Conservation (phyloP, 345 rosid genomes). For the Mercurialis annua region DNA sequence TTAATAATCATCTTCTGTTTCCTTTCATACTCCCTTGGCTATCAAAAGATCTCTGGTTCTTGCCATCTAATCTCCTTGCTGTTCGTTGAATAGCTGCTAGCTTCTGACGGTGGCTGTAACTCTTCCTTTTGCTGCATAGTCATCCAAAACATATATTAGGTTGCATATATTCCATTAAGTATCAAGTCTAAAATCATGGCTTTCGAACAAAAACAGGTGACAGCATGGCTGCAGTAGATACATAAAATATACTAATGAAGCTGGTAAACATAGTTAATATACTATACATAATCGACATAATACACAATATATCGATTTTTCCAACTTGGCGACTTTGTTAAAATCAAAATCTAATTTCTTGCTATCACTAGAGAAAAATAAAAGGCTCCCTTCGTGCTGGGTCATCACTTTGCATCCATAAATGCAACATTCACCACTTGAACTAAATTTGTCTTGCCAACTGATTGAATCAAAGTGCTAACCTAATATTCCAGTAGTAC, state of each 20-base stretch:
- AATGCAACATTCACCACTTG: too few relatives aligned
- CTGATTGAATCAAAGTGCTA: too few relatives aligned
- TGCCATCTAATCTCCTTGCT: slow-evolving; percentile 60
- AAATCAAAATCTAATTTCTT: not conserved
- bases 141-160: not conserved
- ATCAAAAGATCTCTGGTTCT: slow-evolving; percentile 30
- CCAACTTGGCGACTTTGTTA: not conserved
- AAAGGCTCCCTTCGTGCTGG: too few relatives aligned
- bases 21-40: slow-evolving; percentile 42
- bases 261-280: not conserved
- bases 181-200: not conserved
- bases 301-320: not conserved
- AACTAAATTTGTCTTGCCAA: too few relatives aligned
- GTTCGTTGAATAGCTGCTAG: slow-evolving; percentile 54
- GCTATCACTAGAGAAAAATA: not conserved
- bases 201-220: not conserved
- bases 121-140: slow-evolving; percentile 53
- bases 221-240: not conserved
- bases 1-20: slow-evolving; percentile 32
- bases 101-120: slow-evolving; percentile 45
- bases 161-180: not conserved
- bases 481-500: not conserved
- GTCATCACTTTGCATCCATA: too few relatives aligned
- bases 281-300: not conserved
- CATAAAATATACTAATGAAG: not conserved